Conservation (phyloP, 345 rosid genomes). For the Raphanus sativus region DNA sequence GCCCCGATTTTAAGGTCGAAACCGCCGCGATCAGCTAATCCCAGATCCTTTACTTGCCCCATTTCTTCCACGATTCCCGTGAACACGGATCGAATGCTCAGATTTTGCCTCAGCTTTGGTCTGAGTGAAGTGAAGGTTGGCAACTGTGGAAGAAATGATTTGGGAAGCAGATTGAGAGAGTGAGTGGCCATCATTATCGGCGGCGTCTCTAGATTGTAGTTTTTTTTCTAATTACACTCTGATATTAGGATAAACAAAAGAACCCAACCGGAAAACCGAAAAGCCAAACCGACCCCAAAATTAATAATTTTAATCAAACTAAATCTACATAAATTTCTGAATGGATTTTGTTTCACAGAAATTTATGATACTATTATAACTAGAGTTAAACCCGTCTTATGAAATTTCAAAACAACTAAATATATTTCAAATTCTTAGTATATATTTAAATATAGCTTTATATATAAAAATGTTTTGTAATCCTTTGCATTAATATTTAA, state of each 20-base stretch:
- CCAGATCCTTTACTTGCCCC: conserved; percentile 61
- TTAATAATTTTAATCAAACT: too few species aligned
- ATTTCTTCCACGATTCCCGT: conserved; percentile 90
- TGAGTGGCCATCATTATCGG: conserved; percentile 29
- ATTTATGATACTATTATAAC: too few species aligned
- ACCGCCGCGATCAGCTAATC: conserved; percentile 58
- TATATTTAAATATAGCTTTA: too few species aligned
- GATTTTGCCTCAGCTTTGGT: conserved; percentile 26
- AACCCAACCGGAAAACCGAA: too few species aligned
- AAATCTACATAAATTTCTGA: too few species aligned
- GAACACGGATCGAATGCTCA: conserved; percentile 55
- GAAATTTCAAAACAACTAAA: too few species aligned
- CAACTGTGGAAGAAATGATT: conserved; percentile 6
- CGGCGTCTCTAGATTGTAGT: background rate
- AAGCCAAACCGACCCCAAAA: too few species aligned
- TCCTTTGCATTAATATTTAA: too few species aligned
- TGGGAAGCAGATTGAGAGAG: conserved; percentile 28
- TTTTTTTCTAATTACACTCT: conserved; percentile 32
- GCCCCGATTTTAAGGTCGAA: conserved; percentile 65
- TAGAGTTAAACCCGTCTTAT: too few species aligned
- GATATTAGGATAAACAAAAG: background rate
- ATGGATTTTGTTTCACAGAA: too few species aligned
- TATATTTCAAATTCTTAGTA: too few species aligned
- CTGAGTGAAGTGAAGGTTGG: conserved; percentile 10
- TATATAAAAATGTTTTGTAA: too few species aligned